Base-by-base conservation (phyloP, 176 grass and related monocot genomes). In the Rhynchospora pubera region DNA sequence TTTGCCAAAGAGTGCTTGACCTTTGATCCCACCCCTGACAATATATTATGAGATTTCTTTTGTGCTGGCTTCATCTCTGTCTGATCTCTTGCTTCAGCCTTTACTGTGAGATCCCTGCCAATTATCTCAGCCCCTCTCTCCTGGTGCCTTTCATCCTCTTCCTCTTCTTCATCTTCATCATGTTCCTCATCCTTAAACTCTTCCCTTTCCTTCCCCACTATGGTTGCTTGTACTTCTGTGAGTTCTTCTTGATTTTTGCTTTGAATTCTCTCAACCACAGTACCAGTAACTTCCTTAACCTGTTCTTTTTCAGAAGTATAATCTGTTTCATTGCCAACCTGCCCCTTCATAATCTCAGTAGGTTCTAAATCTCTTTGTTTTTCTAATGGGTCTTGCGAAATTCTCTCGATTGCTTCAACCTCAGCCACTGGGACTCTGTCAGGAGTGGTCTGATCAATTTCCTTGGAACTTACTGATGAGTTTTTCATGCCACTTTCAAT, bases 1-100 rank as follows among this genome's bases (percentile, higher is more conserved):
- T 97, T 97, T 78, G 86, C 90, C 58, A 97, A 57, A 66, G 93
- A 93, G 14, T 90, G 91, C 46, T 97, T 97, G 45, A 97, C 94
- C 77, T 97, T 97, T 42, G 90, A 94, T 70, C 94, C 86, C 59
- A 97, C 90, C 9, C 94, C 90, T n/a, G 86, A 97, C 74, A 94
- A 79, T 63, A 97, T 84, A 63, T 89, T 89, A 3, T 78, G 88
- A 81, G 87, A 81, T 39, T 97, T 97, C 84, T 97, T 93, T 77
- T 78, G 88, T 79, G 86, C 55, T 43, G 34, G 57, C 47, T 97
- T 97, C 52, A 65, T 82, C 46, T 78, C 83, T 83, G 64, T 75
- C 68, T 72, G 34, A 39, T 39, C 89, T 85, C 58, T 89, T 74
- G 75, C 84, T 87, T 86, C 91, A 43, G 76, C 78, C 79, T 85